Evolutionary conservation across 768 basidiomycete species (phyloP), one percentile per base, ranked within the genome.

Genomic region (Tulasnella sp.): DNA sequence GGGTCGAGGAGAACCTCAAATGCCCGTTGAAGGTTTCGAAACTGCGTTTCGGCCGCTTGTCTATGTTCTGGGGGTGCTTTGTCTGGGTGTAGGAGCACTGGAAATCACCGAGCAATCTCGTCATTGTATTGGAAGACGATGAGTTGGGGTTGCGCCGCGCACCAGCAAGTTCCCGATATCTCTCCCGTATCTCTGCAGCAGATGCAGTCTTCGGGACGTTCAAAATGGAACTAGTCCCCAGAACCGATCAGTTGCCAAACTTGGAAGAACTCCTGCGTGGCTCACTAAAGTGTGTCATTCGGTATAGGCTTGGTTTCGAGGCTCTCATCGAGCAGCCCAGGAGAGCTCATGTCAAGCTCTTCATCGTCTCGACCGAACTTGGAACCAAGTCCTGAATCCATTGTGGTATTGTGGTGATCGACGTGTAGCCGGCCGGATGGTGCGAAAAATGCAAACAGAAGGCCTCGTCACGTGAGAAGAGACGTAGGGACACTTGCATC

Each of bases 71-170:
- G 76, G 10, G 73, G 36, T 18, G 74, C 71, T 58, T 80, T 80
- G 56, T 80, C 79, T 56, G 79, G 79, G n/a, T 80, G 79, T 24
- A 80, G 46, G 38, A 80, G 40, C 19, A 80, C 79, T 80, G 21
- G 31, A 74, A 72, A 46, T 68, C 27, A 68, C 62, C 62, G 34
- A 36, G 40, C 40, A 36, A 75, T 21, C 12, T 19, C 12, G 19
- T 48, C 44, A 74, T 78, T 38, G 18, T 14, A 14, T 36, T 71
- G 39, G 40, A 36, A 18, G 34, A 38, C 21, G 14, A 24, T 24
- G 21, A n/a, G 27, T 56, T 12, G 27, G 36, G 1, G 36, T 58
- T 58, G 77, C 12, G 34, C 34, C 2, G 16, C 78, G 34, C 31
- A 79, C 78, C 71, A 68, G 78, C 78, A 27, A 79, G 46, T 52